phyloP scores from a whole-genome alignment of 306 rosid genomes.

The Alnus glutinosa region DNA sequence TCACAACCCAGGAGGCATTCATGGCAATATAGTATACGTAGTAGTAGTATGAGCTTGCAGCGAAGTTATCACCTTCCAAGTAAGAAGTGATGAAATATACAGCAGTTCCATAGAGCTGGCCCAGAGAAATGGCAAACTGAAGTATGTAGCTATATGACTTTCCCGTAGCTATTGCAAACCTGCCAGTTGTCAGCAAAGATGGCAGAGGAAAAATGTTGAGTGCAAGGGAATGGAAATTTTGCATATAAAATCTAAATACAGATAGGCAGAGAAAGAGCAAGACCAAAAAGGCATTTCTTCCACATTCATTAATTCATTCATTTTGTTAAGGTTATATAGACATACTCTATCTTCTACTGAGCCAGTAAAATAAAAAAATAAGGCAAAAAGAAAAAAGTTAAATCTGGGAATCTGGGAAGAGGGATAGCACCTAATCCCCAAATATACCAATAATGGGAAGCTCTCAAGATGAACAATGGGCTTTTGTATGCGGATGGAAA shows the following conservation, averaged over 20 bases:
- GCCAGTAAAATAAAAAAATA: neutral
- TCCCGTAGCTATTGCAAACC: constrained; percentile 72
- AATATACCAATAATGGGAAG: neutral
- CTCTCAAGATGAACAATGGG: neutral
- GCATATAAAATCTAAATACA: neutral
- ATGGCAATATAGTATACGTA: constrained; percentile 73
- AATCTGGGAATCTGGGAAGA: neutral
- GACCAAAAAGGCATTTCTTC: neutral
- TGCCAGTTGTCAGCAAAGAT: constrained; percentile 33
- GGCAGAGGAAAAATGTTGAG: constrained; percentile 1
- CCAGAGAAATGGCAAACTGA: constrained; percentile 80
- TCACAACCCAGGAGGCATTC: constrained; percentile 69
- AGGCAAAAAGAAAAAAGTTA: neutral
- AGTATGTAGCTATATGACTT: constrained; percentile 79
- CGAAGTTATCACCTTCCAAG: constrained; percentile 79
- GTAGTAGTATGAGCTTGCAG: constrained; percentile 60
- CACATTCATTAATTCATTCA: neutral
- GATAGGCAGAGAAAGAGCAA: neutral
- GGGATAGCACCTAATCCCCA: neutral
- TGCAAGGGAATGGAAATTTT: neutral
- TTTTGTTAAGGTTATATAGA: neutral
- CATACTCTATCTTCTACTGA: neutral
- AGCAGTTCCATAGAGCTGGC: constrained; percentile 79
- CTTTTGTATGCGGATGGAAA: neutral
- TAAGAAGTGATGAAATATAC: constrained; percentile 67